Evolutionary conservation across 2,329 filamentous ascomycete genomes (phyloP), one percentile per base, ranked within the genome.

Genomic region (Biscogniauxia marginata): DNA sequence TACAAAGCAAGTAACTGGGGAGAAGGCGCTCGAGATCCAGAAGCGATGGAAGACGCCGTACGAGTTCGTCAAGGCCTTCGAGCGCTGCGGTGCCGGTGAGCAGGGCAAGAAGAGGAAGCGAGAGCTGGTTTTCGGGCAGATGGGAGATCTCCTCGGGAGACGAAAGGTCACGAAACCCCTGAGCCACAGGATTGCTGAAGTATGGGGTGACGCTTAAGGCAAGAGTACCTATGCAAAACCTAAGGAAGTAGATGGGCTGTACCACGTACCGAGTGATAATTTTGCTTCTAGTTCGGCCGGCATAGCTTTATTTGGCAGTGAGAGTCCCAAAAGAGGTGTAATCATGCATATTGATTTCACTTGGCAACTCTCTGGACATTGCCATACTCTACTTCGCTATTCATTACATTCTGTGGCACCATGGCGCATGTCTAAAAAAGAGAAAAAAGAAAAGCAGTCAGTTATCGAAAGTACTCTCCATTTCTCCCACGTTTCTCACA

Each of bases 21-120:
- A 93, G 64, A 90, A 89, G 65, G 90, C 90, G 0, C 72, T 93
- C 4, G 89, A 91, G 72, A 91, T 95, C 11, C 90, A 93, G 67
- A 86, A 84, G 63, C 75, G 79, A n/a, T 95, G 90, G 88, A 84
- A 80, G 61, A 93, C 90, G 1, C 90, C 90, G 0, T 77, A 82
- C 56, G 84, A 84, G 1, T 84, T 95, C 50, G 75, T 90, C n/a
- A 83, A 86, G 65, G 89, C 88, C 0, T 92, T 84, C 65, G 82
- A 85, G 62, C 72, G 71, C 0, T 83, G 84, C 50, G 82, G 78
- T 1, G 22, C 68, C 0, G 78, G 77, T 4, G 77, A 79, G 49
- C 75, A 75, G 16, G 78, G 79, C 0, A 78, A 74, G 50, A 87
- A 84, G 65, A 79, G 79, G 49, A 84, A 84, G 66, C 77, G 80